Base-by-base conservation (phyloP, 139 green algal species). In the Coccomyxa sp. region DNA sequence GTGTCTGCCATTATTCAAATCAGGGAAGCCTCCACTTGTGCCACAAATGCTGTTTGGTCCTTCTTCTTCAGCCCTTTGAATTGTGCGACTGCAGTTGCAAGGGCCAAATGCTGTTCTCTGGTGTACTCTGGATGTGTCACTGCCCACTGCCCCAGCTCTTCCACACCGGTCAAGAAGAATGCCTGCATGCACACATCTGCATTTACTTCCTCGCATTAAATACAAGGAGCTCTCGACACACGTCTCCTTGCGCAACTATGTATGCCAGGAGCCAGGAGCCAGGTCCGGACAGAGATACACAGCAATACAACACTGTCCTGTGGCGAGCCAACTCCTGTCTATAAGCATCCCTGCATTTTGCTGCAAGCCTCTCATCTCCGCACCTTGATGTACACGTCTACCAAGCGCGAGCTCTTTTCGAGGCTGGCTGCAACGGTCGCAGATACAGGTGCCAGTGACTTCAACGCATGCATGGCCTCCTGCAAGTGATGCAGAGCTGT, bases 331-430 rank as follows among this genome's bases (percentile, higher is more conserved):
- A 71, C 18, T 21, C 18, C 18, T 71, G 15, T 28, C 4, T 71
- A 9, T 25, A 9, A 21, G 7, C 63, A 71, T 15, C 3, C 38
- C 38, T 51, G 38, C 38, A 51, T 51, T 7, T 51, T 51, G 38
- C 38, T 51, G 38, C 38, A 51, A 51, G 38, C 38, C 7, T 51
- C 38, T 51, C 11, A 25, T 67, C 23, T 13, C 1, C 66, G 0
- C 30, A 86, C 87, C 86, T 95, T 95, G 66, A 96, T 86, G 85
- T 96, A 96, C 57, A 82, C 83, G 85, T 95, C 92, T 32, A 91
- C 88, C 17, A 86, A 60, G 14, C 86, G 68, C 59, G 91, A 58
- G 79, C 82, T 84, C 23, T 58, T 63, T 66, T 81, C 79, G n/a
- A 82, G 21, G 21, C 82, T 60, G 31, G 59, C 58, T 51, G 82